Base-by-base conservation (phyloP, 2,329 filamentous ascomycete species). In the Hymenoscyphus albidus region DNA sequence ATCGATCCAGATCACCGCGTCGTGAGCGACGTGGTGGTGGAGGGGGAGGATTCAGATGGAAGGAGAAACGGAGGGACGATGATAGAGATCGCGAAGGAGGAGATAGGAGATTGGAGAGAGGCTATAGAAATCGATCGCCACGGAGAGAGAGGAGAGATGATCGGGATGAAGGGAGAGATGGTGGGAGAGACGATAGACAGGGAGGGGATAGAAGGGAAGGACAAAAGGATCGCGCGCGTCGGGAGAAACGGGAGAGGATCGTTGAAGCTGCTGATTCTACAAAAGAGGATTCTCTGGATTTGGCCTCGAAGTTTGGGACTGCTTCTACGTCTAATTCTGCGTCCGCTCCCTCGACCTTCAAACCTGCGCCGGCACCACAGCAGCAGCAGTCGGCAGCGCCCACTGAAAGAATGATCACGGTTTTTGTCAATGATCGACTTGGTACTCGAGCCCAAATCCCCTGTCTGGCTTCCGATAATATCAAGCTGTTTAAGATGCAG, bases 371-470 rank as follows among this genome's bases (percentile, higher is more conserved):
- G 32, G 66, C 72, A 48, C 60, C 69, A 14, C 61, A 70, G 22
- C 69, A 71, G 32, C 65, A 70, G 48, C 63, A 48, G 18, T 31
- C 39, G 5, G 40, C 40, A 55, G 40, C 67, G 38, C 55, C 67
- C 3, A 73, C 79, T 7, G 90, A 96, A 74, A 89, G 92, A 64
- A 96, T 97, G 90, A 97, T 98, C 70, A 86, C 96, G 61, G 93
- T 98, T 18, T 87, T 94, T 73, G 88, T 98, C 74, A 98, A 98
- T 76, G 94, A 98, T 77, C 86, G 94, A n/a, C 81, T 98, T 42
- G 94, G 94, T 13, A 97, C 94, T n/a, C 97, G 97, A 74, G 92
- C 93, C 16, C 90, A 91, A 61, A 95, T 98, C 68, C 94, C 94
- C 0, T 97, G 93, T 76, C 81, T 97, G 64, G 88, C 91, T 0